Evolutionary conservation across 768 basidiomycete genomes (phyloP).

Genomic region (Cantharellus anzutake): DNA sequence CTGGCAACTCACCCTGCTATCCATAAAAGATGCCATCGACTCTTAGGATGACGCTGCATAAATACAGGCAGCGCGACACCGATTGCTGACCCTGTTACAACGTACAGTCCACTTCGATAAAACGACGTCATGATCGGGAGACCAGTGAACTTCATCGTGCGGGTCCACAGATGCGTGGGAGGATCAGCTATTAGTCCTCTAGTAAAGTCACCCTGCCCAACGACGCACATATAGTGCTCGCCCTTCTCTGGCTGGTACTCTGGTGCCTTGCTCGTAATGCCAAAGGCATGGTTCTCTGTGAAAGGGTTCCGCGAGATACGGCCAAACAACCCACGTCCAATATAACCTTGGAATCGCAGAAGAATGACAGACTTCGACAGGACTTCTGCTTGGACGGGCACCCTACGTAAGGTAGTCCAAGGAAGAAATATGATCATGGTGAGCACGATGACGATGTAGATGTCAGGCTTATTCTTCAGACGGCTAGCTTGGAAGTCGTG

Average conservation of each 20-base stretch:
- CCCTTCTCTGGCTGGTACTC: neutral
- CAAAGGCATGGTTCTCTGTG: conserved; percentile 8
- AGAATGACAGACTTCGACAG: conserved; percentile 38
- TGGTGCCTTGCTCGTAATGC: neutral
- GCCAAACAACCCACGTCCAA: neutral
- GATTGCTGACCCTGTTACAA: neutral
- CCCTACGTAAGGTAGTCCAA: conserved; percentile 37
- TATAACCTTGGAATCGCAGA: conserved; percentile 28
- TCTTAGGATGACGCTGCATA: neutral
- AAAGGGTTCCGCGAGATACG: conserved; percentile 6
- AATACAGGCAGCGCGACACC: neutral
- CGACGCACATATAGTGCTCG: neutral
- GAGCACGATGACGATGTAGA: conserved; percentile 37
- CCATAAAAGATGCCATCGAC: neutral
- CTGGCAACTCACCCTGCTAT: neutral
- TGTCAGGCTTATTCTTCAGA: conserved; percentile 30
- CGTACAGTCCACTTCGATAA: neutral
- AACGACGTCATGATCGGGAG: neutral
- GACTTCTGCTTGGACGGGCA: conserved; percentile 31
- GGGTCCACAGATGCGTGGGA: conserved; percentile 30
- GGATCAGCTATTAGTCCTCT: conserved; percentile 32
- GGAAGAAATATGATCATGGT: conserved; percentile 36
- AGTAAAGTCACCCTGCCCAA: conserved; percentile 33
- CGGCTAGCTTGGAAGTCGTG: conserved; percentile 13
- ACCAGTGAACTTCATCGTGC: neutral